Base-by-base conservation (phyloP, 129 eudicot genomes). In the Chrysanthemum makinoi region DNA sequence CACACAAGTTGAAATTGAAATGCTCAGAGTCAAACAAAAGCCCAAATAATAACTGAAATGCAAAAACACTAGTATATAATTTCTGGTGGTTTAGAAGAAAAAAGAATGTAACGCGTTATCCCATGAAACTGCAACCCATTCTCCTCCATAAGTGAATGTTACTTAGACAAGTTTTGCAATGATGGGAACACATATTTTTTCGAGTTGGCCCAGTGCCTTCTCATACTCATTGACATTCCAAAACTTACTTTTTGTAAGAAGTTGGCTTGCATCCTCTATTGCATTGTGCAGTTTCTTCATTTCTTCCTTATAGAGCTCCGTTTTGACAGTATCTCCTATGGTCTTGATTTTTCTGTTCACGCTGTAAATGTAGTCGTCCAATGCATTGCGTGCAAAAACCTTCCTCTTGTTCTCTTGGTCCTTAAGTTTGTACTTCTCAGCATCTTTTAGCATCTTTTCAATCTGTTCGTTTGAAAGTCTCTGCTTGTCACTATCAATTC, bases 181-280 rank as follows among this genome's bases (percentile, higher is more conserved):
- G 24, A 62, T n/a, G 10, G 11, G 19, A 28, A 62, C 67, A 62
- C 67, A 62, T 33, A 62, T 33, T 64, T 64, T 64, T 17, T 64
- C 53, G 0, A 64, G 69, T 2, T 39, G 52, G 43, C 8, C 4
- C 3, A 6, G 28, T 43, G 22, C 17, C 24, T 15, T 17, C 5
- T 39, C 9, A 26, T 64, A 64, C 52, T 64, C 15, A 13, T 64
- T 14, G 8, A 64, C 69, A 65, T 18, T 6, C 17, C 9, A 28
- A 16, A 17, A 3, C 52, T 64, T 8, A 64, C 46, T 64, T 64
- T 16, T 16, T 7, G 43, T 30, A 64, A 64, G 28, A 64, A 19
- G 17, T 0, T 59, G 7, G 12, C n/a, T 59, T 59, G 43, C 65
- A 10, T 24, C 65, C 65, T 59, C 43, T 3, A 20, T 10, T 10